Percentiles rank a stretch among this genome's conserved stretches.
Conservation (phyloP, 768 basidiomycete genomes). For the Calocybe indica region DNA sequence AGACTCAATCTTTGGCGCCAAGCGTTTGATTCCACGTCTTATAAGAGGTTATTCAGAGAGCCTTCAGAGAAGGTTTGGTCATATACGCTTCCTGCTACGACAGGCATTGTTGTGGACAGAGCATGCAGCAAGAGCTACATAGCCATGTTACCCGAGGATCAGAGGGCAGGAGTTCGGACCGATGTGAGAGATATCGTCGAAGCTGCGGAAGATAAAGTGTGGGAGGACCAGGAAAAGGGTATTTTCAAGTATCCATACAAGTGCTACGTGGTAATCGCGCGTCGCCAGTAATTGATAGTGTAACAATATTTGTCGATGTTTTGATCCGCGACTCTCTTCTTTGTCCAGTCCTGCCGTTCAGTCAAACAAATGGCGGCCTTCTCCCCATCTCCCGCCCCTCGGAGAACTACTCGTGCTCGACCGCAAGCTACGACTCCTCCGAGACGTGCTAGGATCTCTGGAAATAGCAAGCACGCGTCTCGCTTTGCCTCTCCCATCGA, state of each 20-base stretch:
- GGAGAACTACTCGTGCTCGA: constrained; percentile 39
- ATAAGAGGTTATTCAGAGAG: constrained; percentile 51
- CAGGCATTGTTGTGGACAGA: constrained; percentile 55
- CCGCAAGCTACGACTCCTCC: constrained; percentile 22
- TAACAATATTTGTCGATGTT: background rate
- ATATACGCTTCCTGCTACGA: constrained; percentile 46
- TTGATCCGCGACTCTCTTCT: background rate
- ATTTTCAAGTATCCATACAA: constrained; percentile 80
- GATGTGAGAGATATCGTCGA: constrained; percentile 52
- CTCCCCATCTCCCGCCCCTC: background rate
- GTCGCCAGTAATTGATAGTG: constrained; percentile 18
- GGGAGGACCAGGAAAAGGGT: constrained; percentile 71
- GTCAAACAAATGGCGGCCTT: background rate
- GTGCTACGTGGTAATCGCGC: constrained; percentile 50
- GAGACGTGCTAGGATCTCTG: constrained; percentile 20
- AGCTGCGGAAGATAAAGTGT: constrained; percentile 55
- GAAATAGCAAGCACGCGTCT: constrained; percentile 25
- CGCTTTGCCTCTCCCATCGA: constrained; percentile 39
- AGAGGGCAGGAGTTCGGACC: constrained; percentile 45
- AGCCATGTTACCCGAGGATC: constrained; percentile 50
- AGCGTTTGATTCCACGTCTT: constrained; percentile 58
- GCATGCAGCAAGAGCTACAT: constrained; percentile 86
- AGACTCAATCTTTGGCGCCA: constrained; percentile 70
- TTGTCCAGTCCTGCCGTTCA: background rate
- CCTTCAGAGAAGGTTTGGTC: constrained; percentile 52